A percentile compares a stretch with the other conserved stretches of the same genome.
Conservation (phyloP, 2,329 filamentous ascomycete genomes). For the Tolypocladium ophioglossoides region DNA sequence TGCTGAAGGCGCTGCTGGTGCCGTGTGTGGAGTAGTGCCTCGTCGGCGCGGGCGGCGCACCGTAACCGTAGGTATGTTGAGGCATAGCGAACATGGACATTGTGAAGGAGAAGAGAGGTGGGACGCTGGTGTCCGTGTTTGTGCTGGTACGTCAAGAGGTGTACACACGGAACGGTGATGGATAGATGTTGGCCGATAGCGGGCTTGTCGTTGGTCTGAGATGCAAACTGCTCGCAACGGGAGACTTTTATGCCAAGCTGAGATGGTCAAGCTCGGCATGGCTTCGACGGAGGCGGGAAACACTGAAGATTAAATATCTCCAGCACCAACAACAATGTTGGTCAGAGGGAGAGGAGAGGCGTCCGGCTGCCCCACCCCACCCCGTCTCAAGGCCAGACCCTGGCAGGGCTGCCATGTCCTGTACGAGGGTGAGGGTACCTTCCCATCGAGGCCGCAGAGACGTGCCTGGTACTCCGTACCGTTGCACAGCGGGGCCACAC, state of each 20-base stretch:
- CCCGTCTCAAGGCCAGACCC: background rate
- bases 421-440: background rate
- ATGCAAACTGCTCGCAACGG: background rate
- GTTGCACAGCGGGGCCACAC: slow-evolving; percentile 2
- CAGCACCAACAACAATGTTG: slow-evolving; percentile 7
- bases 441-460: background rate
- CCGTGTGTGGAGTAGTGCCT: slow-evolving; percentile 63
- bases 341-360: slow-evolving; percentile 1
- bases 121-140: background rate
- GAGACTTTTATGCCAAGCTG: background rate
- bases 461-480: slow-evolving; percentile 1
- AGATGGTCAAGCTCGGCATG: slow-evolving; percentile 7
- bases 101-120: slow-evolving; percentile 6
- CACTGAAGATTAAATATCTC: slow-evolving; percentile 20
- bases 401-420: slow-evolving; percentile 3
- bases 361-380: slow-evolving; percentile 1
- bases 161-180: background rate
- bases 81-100: slow-evolving; percentile 27
- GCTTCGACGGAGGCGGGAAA: slow-evolving; percentile 6
- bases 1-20: slow-evolving; percentile 90
- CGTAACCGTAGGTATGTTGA: slow-evolving; percentile 22
- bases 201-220: background rate
- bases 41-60: slow-evolving; percentile 25
- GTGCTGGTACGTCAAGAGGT: background rate
- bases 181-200: background rate